A percentile compares a stretch with the other conserved stretches of the same genome.
Conservation (phyloP, 169 alveolate species). For the Plasmodium coatneyi region DNA sequence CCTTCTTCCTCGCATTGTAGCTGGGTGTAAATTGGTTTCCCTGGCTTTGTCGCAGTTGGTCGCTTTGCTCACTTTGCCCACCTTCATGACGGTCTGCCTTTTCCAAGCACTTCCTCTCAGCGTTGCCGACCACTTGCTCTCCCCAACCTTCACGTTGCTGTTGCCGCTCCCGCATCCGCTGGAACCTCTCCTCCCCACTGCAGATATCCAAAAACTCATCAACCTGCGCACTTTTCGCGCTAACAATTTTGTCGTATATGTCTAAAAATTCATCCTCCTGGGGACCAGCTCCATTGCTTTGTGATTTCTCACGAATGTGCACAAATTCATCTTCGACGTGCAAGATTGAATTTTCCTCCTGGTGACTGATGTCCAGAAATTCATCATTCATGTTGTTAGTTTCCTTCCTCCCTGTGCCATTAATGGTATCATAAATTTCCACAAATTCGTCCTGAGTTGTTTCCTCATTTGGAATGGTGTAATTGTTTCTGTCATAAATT, state of each 20-base stretch:
- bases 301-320: neutral
- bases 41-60: neutral
- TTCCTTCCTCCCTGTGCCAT: neutral
- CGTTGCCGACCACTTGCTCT: neutral
- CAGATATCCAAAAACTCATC: slow-evolving; percentile 1
- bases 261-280: slow-evolving; percentile 27
- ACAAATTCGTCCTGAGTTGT: slow-evolving; percentile 10
- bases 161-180: neutral
- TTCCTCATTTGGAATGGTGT: neutral
- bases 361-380: slow-evolving; percentile 29
- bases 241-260: slow-evolving; percentile 2
- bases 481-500: slow-evolving; percentile 21
- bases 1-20: neutral
- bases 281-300: neutral
- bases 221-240: neutral
- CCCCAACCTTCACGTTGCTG: neutral
- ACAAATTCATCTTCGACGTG: neutral
- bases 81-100: neutral
- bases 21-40: neutral
- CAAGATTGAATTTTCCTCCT: neutral
- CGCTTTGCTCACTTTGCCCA: neutral
- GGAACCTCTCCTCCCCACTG: neutral
- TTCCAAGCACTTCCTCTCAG: neutral
- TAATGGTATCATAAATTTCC: slow-evolving; percentile 16
- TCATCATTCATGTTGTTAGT: slow-evolving; percentile 12